These are phyloP conservation scores for Kurtzmaniella cleridarum DNA, from an alignment of 805 yeast species.

Conservation along the genomic window DNA sequence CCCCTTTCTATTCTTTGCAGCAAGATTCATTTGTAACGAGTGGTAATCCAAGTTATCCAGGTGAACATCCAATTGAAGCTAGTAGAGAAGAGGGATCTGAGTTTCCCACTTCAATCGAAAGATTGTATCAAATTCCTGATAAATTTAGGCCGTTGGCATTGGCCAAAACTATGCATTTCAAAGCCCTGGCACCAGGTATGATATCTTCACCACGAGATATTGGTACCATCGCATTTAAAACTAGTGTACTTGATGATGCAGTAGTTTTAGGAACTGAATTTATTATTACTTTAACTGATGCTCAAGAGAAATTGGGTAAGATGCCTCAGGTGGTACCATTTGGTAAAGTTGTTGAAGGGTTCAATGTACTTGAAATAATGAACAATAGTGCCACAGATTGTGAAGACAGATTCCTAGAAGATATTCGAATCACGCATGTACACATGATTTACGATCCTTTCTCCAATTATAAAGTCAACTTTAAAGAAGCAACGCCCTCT, in stretches of 20 bases:
- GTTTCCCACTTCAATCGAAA: conserved; percentile 1
- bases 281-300: background rate
- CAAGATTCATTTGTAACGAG: conserved; percentile 34
- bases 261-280: conserved; percentile 2
- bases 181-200: background rate
- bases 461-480: conserved; percentile 13
- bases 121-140: background rate
- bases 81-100: conserved; percentile 7
- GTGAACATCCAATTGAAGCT: conserved; percentile 1
- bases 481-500: conserved; percentile 16
- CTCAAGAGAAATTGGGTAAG: background rate
- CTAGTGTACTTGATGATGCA: background rate
- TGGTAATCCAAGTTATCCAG: conserved; percentile 48
- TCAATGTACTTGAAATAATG: conserved; percentile 39
- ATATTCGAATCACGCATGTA: conserved; percentile 45
- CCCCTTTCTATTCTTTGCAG: conserved; percentile 43
- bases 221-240: conserved; percentile 11
- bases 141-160: conserved; percentile 1
- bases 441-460: conserved; percentile 53
- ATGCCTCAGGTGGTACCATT: conserved; percentile 22
- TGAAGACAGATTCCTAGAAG: conserved; percentile 6
- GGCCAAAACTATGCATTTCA: background rate
- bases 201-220: conserved; percentile 2
- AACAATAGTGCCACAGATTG: conserved; percentile 36
- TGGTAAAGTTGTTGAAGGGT: conserved; percentile 51